phyloP scores from a whole-genome alignment of 106 monocot genomes.

The Dendrobium catenatum region DNA sequence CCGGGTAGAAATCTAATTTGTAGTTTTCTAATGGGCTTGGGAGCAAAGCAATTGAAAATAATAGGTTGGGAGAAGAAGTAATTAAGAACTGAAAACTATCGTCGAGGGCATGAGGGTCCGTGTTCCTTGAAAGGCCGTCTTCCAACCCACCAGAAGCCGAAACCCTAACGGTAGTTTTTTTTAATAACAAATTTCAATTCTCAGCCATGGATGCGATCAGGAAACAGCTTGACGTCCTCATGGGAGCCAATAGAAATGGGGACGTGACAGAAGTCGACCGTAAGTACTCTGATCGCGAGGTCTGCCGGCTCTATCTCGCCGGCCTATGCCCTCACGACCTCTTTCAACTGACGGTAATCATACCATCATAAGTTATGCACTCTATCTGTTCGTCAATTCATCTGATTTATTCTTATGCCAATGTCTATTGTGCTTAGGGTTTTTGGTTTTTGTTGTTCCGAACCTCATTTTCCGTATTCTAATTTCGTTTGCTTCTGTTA shows the following conservation, averaged over 20 bases:
- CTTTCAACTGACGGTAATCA: slow-evolving; percentile 82
- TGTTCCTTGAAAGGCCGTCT: too few species aligned
- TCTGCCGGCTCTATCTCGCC: slow-evolving; percentile 75
- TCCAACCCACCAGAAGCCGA: background rate
- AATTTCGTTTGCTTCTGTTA: background rate
- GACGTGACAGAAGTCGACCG: slow-evolving; percentile 81
- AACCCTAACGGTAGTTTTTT: background rate
- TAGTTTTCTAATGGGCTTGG: too few species aligned
- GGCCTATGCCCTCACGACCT: slow-evolving; percentile 99
- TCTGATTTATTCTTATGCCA: background rate
- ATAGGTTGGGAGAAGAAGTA: too few species aligned
- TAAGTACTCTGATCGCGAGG: slow-evolving; percentile 92
- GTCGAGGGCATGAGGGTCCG: too few species aligned
- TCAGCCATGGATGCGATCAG: slow-evolving; percentile 69
- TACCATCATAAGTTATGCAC: background rate
- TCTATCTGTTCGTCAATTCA: background rate
- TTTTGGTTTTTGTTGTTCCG: background rate
- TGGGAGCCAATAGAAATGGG: slow-evolving; percentile 97
- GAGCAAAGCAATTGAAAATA: too few species aligned
- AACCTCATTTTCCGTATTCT: background rate
- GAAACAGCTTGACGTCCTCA: slow-evolving; percentile 92
- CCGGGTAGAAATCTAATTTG: too few species aligned
- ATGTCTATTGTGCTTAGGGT: background rate
- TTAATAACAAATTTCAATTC: background rate
- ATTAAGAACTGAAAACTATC: too few species aligned